Percentiles rank a stretch among this genome's conserved stretches.
Conservation (phyloP, 768 basidiomycete genomes). For the Mycena belliarum region DNA sequence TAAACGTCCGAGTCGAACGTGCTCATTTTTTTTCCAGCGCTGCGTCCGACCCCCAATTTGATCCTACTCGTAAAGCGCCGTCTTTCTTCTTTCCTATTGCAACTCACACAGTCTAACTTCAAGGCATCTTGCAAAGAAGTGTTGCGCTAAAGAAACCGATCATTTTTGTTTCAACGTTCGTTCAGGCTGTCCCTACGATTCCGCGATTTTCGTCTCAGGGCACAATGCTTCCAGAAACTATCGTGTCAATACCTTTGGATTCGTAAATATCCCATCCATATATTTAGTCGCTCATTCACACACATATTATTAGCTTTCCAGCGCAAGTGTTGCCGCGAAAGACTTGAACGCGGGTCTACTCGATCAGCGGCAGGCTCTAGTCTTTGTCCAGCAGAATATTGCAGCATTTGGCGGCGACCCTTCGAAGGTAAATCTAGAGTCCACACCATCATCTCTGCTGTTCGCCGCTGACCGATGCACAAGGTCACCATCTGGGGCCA, state of each 20-base stretch:
- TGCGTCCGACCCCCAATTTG: conserved; percentile 40
- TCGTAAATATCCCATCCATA: conserved; percentile 34
- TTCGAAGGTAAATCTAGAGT: conserved; percentile 45
- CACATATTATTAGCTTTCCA: conserved; percentile 40
- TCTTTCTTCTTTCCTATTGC: neutral
- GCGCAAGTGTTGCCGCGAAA: conserved; percentile 41
- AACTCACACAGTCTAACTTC: neutral
- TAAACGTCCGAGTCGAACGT: neutral
- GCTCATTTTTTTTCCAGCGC: conserved; percentile 34
- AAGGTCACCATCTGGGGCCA: conserved; percentile 61
- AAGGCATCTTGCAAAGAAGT: conserved; percentile 52
- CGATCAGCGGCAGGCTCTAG: conserved; percentile 60
- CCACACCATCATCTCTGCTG: neutral
- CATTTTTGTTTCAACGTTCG: conserved; percentile 55
- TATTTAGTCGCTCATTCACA: neutral
- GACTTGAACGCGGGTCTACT: conserved; percentile 60
- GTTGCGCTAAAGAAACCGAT: conserved; percentile 49
- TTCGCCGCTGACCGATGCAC: neutral
- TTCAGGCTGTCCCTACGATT: no score
- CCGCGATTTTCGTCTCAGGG: no score
- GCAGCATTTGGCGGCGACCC: conserved; percentile 66
- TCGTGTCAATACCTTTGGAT: conserved; percentile 59
- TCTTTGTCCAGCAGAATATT: conserved; percentile 68
- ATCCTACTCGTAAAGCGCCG: conserved; percentile 46
- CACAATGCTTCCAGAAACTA: conserved; percentile 43